These are phyloP conservation scores for Aspergillus hiratsukae DNA, from an alignment of 2,329 filamentous ascomycete species.

Conservation along the genomic window DNA sequence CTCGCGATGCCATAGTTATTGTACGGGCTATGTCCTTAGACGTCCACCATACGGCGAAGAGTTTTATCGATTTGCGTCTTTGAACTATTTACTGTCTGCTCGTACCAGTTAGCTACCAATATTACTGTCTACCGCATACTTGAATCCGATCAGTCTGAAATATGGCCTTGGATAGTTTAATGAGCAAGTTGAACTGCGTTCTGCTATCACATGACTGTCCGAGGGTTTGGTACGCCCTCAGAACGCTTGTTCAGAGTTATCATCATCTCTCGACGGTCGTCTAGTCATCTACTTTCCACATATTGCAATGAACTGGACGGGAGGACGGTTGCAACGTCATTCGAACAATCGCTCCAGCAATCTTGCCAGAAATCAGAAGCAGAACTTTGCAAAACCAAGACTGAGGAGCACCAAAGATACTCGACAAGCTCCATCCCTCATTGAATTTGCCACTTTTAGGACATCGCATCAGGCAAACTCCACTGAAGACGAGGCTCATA, in stretches of 20 bases:
- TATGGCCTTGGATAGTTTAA: no score
- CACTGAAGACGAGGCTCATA: background rate
- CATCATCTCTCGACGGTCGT: background rate
- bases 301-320: slow-evolving; percentile 42
- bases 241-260: background rate
- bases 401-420: slow-evolving; percentile 13
- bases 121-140: no score
- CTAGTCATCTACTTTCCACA: background rate
- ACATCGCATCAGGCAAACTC: background rate
- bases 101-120: no score
- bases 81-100: no score
- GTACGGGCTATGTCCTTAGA: no score
- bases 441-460: background rate
- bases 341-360: slow-evolving; percentile 27
- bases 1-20: no score
- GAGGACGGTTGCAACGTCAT: slow-evolving; percentile 39
- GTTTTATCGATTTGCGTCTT: no score
- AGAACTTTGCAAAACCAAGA: slow-evolving; percentile 31
- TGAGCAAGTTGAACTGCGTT: no score
- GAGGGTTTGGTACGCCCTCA: background rate
- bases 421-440: background rate
- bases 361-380: slow-evolving; percentile 25
- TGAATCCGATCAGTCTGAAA: no score
- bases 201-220: no score
- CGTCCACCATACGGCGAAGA: no score